Evolutionary conservation across 805 yeast genomes (phyloP).

Genomic region (Candida pseudoglaebosa): DNA sequence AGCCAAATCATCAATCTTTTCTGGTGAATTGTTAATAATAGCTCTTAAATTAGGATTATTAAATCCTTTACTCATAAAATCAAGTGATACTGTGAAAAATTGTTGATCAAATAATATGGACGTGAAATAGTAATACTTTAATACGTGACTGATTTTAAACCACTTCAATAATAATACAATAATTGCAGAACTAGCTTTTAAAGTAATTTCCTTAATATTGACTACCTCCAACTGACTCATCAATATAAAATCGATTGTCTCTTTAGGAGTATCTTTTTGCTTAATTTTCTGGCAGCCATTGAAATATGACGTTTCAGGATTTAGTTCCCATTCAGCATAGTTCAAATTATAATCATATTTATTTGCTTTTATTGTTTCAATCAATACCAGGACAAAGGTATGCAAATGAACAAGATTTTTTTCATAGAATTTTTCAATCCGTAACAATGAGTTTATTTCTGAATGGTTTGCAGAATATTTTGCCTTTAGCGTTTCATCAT

Average conservation of each 20-base stretch:
- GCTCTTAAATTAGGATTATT: conserved; percentile 32
- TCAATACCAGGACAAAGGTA: conserved; percentile 59
- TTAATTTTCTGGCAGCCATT: conserved; percentile 9
- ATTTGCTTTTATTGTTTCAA: conserved; percentile 60
- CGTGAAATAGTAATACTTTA: conserved; percentile 73
- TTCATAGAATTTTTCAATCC: conserved; percentile 60
- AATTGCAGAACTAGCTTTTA: conserved; percentile 56
- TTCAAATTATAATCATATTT: conserved; percentile 33
- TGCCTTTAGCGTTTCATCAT: conserved; percentile 16
- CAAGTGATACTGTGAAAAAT: conserved; percentile 35
- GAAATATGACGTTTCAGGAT: conserved; percentile 27
- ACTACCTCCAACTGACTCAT: conserved; percentile 49
- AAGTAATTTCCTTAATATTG: conserved; percentile 58
- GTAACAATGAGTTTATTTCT: conserved; percentile 40
- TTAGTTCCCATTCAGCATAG: conserved; percentile 33
- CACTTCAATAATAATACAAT: conserved; percentile 58
- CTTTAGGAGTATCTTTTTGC: conserved; percentile 12
- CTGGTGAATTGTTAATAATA: conserved; percentile 8
- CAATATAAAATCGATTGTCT: conserved; percentile 20
- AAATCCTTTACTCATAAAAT: conserved; percentile 31
- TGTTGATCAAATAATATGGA: conserved; percentile 73
- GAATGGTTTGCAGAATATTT: conserved; percentile 31
- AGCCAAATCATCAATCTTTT: conserved; percentile 10
- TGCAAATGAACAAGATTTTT: conserved; percentile 51
- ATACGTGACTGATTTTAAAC: conserved; percentile 73